Conservation (phyloP, 1,139 yeast genomes). For the Nadsonia starkeyi-henricii region DNA sequence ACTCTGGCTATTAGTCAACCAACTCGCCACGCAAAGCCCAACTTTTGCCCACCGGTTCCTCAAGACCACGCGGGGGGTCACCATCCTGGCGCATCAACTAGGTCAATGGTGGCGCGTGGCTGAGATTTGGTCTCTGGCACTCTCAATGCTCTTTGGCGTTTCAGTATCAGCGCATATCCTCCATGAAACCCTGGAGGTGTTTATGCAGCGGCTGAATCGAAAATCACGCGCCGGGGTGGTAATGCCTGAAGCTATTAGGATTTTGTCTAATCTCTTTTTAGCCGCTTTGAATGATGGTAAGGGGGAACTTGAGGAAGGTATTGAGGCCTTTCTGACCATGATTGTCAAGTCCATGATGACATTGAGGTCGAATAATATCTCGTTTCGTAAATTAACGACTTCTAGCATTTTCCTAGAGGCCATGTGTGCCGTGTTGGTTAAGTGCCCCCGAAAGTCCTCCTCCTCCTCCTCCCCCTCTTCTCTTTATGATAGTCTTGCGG, state of each 20-base stretch:
- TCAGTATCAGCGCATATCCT: constrained; percentile 1
- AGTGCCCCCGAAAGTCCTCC: background rate
- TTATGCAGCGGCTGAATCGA: background rate
- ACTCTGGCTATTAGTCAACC: constrained; percentile 35
- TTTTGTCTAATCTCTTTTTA: constrained; percentile 1
- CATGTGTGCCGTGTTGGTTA: background rate
- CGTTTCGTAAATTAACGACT: constrained; percentile 4
- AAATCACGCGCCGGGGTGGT: constrained; percentile 1
- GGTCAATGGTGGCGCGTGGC: constrained; percentile 35
- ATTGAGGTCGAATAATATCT: constrained; percentile 1
- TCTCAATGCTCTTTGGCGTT: constrained; percentile 15
- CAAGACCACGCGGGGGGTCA: constrained; percentile 37
- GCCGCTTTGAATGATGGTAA: constrained; percentile 1
- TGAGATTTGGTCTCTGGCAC: constrained; percentile 16
- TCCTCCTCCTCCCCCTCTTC: background rate
- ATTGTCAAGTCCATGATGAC: constrained; percentile 1
- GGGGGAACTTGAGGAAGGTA: background rate
- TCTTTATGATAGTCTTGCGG: background rate
- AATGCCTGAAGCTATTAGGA: constrained; percentile 3
- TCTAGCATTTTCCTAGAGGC: constrained; percentile 3
- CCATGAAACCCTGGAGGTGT: background rate
- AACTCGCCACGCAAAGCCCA: constrained; percentile 35
- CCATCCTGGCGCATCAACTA: constrained; percentile 35
- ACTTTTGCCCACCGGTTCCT: constrained; percentile 37
- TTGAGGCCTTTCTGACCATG: background rate